Percentiles rank a stretch among this genome's conserved stretches.
Evolutionary conservation across 805 yeast genomes (phyloP).

Genomic region (Teunomyces tritomae): DNA sequence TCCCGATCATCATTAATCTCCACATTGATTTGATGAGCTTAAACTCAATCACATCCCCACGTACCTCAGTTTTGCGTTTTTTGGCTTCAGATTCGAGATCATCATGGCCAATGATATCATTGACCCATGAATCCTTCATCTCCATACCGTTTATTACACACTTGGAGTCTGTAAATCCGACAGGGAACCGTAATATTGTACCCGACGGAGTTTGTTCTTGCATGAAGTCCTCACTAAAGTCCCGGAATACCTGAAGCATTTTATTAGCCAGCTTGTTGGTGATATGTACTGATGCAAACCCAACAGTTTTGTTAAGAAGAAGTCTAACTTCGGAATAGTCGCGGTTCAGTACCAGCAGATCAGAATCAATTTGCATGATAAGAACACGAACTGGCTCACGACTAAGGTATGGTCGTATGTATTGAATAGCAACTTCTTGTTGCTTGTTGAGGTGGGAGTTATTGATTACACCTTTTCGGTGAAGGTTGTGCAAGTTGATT

Average conservation of each 20-base stretch:
- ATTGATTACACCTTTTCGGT: constrained; percentile 32
- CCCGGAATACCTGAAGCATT: constrained; percentile 24
- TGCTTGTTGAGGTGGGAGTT: constrained; percentile 15
- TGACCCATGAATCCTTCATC: constrained; percentile 33
- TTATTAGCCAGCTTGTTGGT: constrained; percentile 21
- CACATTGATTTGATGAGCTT: constrained; percentile 43
- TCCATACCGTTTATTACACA: constrained; percentile 33
- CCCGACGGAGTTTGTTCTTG: constrained; percentile 15
- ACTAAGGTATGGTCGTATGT: constrained; percentile 31
- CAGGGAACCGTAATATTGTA: constrained; percentile 19
- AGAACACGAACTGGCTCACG: constrained; percentile 32
- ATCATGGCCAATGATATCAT: constrained; percentile 21
- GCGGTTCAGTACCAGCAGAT: constrained; percentile 6
- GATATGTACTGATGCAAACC: constrained; percentile 24
- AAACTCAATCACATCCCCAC: constrained; percentile 44
- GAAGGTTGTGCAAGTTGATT: constrained; percentile 47
- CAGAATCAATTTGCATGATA: constrained; percentile 30
- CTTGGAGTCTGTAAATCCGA: constrained; percentile 26
- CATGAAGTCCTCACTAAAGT: constrained; percentile 14
- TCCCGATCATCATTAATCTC: constrained; percentile 29
- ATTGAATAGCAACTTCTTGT: constrained; percentile 23
- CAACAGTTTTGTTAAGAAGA: constrained; percentile 25
- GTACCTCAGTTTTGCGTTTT: constrained; percentile 9
- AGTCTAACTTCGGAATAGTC: constrained; percentile 29
- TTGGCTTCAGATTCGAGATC: constrained; percentile 7